phyloP scores from a whole-genome alignment of 129 eudicot species.

The Lactuca sativa region DNA sequence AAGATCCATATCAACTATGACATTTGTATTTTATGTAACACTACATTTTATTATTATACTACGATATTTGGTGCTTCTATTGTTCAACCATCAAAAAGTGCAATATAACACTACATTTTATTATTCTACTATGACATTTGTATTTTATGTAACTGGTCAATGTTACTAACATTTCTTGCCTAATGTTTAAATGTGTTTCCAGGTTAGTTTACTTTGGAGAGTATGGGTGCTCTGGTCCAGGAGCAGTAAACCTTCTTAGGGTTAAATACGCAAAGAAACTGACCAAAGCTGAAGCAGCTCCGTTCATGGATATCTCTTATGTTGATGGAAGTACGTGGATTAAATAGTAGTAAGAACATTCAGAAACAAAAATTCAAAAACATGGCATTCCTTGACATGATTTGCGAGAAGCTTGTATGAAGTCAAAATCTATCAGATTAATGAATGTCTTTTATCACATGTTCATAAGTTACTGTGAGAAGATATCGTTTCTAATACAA shows the following conservation, averaged over 20 bases:
- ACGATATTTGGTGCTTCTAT: no score
- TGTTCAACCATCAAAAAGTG: no score
- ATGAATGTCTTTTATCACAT: no score
- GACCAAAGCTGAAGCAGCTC: slow-evolving; percentile 56
- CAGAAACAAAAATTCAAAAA: neutral
- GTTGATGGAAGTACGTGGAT: slow-evolving; percentile 75
- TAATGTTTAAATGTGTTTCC: slow-evolving; percentile 14
- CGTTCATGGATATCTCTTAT: slow-evolving; percentile 46
- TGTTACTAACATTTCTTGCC: neutral
- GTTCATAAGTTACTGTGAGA: no score
- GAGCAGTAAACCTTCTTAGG: slow-evolving; percentile 45
- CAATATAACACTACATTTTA: no score
- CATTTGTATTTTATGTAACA: no score
- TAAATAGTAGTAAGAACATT: slow-evolving; percentile 8
- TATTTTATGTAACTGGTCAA: slow-evolving; percentile 4
- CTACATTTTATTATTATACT: no score
- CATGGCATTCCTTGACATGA: slow-evolving; percentile 5
- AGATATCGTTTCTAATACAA: no score
- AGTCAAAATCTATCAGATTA: neutral
- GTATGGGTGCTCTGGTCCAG: slow-evolving; percentile 62
- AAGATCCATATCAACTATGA: no score
- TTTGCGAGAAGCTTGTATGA: neutral
- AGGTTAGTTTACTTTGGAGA: slow-evolving; percentile 83
- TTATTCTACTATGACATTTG: neutral
- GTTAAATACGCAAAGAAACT: slow-evolving; percentile 61